Conservation (phyloP, 2,329 filamentous ascomycete species). For the Zymoseptoria brevis region DNA sequence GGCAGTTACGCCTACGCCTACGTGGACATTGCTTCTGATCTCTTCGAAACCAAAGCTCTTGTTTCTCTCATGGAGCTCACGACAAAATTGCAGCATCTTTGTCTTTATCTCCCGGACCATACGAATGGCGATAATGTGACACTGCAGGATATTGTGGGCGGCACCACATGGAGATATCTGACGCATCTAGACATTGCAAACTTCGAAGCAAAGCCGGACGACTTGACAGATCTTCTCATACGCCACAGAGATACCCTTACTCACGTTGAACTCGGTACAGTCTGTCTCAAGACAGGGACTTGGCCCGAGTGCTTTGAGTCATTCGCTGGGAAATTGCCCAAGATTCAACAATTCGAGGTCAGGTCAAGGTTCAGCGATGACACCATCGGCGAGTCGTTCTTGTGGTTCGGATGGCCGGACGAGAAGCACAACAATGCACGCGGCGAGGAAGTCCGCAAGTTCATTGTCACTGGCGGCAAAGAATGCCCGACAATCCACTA, state of each 20-base stretch:
- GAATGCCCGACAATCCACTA: not conserved
- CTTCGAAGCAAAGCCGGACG: not conserved
- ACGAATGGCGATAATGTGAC: not conserved
- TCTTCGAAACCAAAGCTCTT: not conserved
- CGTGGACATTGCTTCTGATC: not conserved
- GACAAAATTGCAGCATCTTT: not conserved
- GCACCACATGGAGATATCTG: not conserved
- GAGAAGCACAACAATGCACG: not conserved
- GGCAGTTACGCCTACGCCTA: not conserved
- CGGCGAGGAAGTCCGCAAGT: not conserved
- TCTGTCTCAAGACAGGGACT: not conserved
- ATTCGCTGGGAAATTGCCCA: not conserved
- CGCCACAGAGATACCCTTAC: not conserved
- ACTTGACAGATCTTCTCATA: not conserved
- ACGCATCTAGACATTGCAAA: not conserved
- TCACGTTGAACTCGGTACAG: not conserved
- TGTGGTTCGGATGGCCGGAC: not conserved
- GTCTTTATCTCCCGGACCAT: not conserved
- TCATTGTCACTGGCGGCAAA: not conserved
- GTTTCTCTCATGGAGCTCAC: not conserved
- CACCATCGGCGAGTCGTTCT: not conserved
- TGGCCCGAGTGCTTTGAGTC: not conserved
- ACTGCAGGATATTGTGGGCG: not conserved
- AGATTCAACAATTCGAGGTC: not conserved
- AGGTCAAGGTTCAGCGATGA: not conserved